phyloP scores from a whole-genome alignment of 345 rosid genomes.

The Sonneratia caseolaris region DNA sequence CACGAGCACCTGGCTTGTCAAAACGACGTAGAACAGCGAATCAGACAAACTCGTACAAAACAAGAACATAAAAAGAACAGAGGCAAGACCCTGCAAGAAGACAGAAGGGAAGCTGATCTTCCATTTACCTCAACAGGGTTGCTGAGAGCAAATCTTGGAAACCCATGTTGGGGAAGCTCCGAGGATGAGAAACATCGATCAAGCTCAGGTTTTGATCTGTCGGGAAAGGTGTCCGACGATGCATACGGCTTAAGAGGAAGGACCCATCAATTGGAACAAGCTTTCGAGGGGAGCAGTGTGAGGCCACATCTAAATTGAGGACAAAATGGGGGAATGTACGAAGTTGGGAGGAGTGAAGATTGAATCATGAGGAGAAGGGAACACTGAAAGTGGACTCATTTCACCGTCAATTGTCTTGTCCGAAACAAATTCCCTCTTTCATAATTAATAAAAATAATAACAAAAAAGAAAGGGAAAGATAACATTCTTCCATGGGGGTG shows the following conservation, averaged over 20 bases:
- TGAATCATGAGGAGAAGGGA: no score
- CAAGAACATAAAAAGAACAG: neutral
- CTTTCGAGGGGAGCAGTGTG: no score
- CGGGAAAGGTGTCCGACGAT: neutral
- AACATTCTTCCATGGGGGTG: no score
- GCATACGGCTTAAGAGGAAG: neutral
- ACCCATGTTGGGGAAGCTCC: slow-evolving; percentile 4
- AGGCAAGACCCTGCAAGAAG: slow-evolving; percentile 4
- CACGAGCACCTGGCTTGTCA: slow-evolving; percentile 20
- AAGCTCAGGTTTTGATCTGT: neutral
- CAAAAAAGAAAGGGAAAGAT: no score
- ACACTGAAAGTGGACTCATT: no score
- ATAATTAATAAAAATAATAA: no score
- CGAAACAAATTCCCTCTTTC: no score
- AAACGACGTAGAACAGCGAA: slow-evolving; percentile 12
- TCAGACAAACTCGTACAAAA: slow-evolving; percentile 5
- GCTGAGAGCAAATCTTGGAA: slow-evolving; percentile 1
- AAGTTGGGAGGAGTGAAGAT: no score
- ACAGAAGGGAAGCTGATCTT: neutral
- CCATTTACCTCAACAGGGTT: neutral
- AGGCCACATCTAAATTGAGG: no score
- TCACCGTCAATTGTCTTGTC: no score
- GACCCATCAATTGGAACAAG: neutral
- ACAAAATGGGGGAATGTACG: no score
- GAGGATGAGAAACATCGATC: neutral